These are phyloP conservation scores for Apostasia shenzhenica DNA, from an alignment of 106 monocot genomes.

Conservation along the genomic window DNA sequence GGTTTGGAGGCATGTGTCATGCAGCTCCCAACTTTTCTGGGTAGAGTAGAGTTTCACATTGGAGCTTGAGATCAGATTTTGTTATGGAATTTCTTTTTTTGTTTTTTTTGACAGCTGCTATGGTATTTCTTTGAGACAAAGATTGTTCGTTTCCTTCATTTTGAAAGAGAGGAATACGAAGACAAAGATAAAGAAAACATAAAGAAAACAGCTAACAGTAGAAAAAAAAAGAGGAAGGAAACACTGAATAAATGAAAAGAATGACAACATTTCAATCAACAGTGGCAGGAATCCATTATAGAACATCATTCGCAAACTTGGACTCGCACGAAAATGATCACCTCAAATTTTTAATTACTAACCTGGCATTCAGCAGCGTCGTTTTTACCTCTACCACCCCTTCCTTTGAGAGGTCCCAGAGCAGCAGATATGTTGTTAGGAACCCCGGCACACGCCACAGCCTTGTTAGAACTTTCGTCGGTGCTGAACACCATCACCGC, in stretches of 20 bases:
- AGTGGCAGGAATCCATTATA: too few relatives aligned
- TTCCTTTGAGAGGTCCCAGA: slow-evolving; percentile 78
- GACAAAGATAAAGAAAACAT: too few relatives aligned
- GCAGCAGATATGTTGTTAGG: slow-evolving; percentile 42
- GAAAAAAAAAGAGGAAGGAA: neutral
- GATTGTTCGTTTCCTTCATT: too few relatives aligned
- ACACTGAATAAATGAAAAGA: neutral
- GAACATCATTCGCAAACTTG: too few relatives aligned
- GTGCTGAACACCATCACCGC: slow-evolving; percentile 77
- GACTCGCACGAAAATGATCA: too few relatives aligned
- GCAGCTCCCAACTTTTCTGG: neutral
- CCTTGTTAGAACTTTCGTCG: slow-evolving; percentile 70
- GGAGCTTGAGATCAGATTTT: neutral
- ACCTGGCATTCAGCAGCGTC: slow-evolving; percentile 92
- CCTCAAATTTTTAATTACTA: neutral
- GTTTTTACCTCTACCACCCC: slow-evolving; percentile 89
- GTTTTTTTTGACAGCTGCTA: too few relatives aligned
- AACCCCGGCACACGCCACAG: slow-evolving; percentile 71
- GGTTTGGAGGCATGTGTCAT: neutral
- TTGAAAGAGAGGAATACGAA: too few relatives aligned
- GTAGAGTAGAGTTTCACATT: neutral
- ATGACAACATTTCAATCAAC: too few relatives aligned
- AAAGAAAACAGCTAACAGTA: too few relatives aligned
- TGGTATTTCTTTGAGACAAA: too few relatives aligned
- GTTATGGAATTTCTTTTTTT: too few relatives aligned